phyloP scores from a whole-genome alignment of 495 filamentous ascomycete species.

The Penicillium ochrochloron region DNA sequence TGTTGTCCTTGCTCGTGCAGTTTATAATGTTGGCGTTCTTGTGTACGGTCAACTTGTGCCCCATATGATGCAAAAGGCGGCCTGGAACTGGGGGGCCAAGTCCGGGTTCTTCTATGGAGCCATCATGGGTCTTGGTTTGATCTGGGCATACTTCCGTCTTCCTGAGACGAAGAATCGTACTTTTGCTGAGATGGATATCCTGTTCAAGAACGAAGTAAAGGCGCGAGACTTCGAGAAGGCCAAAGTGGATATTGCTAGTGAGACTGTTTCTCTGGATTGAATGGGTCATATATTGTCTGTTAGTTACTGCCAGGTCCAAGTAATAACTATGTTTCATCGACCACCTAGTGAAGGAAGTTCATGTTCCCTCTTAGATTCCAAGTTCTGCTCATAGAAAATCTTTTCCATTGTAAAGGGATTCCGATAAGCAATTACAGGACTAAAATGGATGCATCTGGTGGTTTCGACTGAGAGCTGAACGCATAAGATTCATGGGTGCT shows the following conservation, averaged over 20 bases:
- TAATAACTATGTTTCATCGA: neutral
- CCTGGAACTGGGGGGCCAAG: conserved; percentile 70
- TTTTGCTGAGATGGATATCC: conserved; percentile 57
- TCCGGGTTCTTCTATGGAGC: conserved; percentile 71
- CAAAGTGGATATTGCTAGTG: conserved; percentile 16
- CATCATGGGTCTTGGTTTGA: conserved; percentile 63
- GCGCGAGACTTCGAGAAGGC: conserved; percentile 17
- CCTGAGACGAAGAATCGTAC: conserved; percentile 67
- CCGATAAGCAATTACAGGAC: no score
- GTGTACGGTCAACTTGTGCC: conserved; percentile 65
- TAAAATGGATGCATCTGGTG: no score
- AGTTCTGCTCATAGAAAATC: no score
- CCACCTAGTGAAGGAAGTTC: no score
- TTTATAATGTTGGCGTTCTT: conserved; percentile 67
- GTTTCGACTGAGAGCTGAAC: no score
- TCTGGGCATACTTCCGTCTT: conserved; percentile 68
- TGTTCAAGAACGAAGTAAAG: conserved; percentile 38
- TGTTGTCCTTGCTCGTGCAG: conserved; percentile 62
- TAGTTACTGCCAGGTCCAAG: neutral
- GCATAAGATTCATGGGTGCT: no score
- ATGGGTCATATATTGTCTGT: neutral
- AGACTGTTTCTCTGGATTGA: conserved; percentile 15
- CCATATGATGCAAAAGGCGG: conserved; percentile 65
- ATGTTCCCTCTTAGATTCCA: no score
- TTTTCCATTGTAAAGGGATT: neutral